Percentiles rank a stretch among this genome's conserved stretches.
phyloP scores from a whole-genome alignment of 805 yeast species.

The Grigorovia yakushimaensis region DNA sequence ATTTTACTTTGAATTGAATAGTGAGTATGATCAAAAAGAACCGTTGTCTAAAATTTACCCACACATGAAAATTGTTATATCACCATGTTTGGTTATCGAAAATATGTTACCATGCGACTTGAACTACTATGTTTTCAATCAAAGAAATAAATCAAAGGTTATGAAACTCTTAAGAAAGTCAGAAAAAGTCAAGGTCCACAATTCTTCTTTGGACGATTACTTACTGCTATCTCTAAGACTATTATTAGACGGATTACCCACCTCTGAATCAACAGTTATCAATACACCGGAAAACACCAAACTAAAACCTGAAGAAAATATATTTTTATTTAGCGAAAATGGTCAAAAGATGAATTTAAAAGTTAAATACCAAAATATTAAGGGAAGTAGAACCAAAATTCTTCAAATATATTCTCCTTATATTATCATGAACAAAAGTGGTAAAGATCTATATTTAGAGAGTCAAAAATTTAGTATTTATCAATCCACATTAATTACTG shows the following conservation, averaged over 20 bases:
- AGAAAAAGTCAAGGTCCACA: slow-evolving; percentile 63
- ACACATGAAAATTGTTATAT: slow-evolving; percentile 62
- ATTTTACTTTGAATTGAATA: slow-evolving; percentile 66
- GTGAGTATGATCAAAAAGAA: slow-evolving; percentile 52
- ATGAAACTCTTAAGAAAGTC: slow-evolving; percentile 54
- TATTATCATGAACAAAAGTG: slow-evolving; percentile 72
- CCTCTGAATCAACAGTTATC: slow-evolving; percentile 31
- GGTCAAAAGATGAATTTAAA: slow-evolving; percentile 60
- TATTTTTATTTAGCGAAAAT: slow-evolving; percentile 46
- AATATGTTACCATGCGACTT: slow-evolving; percentile 80
- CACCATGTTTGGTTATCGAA: slow-evolving; percentile 80
- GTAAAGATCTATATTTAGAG: slow-evolving; percentile 47
- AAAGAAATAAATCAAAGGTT: slow-evolving; percentile 59
- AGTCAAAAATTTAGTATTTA: slow-evolving; percentile 48
- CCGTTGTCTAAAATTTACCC: slow-evolving; percentile 73
- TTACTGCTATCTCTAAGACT: slow-evolving; percentile 64
- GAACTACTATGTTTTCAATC: slow-evolving; percentile 66
- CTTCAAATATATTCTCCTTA: slow-evolving; percentile 78
- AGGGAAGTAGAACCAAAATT: slow-evolving; percentile 43
- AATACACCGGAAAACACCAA: slow-evolving; percentile 46
- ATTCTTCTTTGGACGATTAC: slow-evolving; percentile 62
- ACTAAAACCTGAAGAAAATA: slow-evolving; percentile 44
- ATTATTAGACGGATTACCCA: slow-evolving; percentile 29
- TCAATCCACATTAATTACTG: slow-evolving; percentile 32
- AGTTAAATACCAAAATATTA: slow-evolving; percentile 50